Evolutionary conservation across 192 early-diverging fungal species (phyloP).

Genomic region (Geranomyces variabilis): DNA sequence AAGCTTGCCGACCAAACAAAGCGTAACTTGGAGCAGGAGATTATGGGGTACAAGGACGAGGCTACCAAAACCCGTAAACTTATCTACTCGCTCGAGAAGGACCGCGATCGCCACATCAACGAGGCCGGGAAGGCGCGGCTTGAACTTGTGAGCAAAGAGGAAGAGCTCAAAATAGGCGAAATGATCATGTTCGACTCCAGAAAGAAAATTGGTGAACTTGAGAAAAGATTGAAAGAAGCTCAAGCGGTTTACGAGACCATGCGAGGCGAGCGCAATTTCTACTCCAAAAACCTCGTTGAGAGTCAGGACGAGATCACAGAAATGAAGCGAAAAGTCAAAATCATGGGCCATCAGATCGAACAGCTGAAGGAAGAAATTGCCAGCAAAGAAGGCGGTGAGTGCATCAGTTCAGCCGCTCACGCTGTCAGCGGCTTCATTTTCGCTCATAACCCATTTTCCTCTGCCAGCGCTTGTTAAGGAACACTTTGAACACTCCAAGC

Average conservation of each 20-base stretch:
- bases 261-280: conserved; percentile 61
- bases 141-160: conserved; percentile 45
- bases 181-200: conserved; percentile 61
- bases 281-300: conserved; percentile 64
- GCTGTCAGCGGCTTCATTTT: neutral
- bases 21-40: conserved; percentile 64
- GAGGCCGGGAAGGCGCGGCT: conserved; percentile 40
- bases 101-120: conserved; percentile 57
- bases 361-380: conserved; percentile 67
- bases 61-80: conserved; percentile 67
- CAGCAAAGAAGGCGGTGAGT: conserved; percentile 56
- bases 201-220: conserved; percentile 62
- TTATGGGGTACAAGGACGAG: conserved; percentile 62
- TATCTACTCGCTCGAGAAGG: conserved; percentile 64
- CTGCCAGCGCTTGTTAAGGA: conserved; percentile 57
- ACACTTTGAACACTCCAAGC: conserved; percentile 61
- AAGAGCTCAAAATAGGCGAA: conserved; percentile 65
- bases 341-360: conserved; percentile 65
- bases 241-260: conserved; percentile 64
- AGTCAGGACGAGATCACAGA: conserved; percentile 65
- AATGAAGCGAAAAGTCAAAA: conserved; percentile 65
- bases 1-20: conserved; percentile 65
- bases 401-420: neutral
- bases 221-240: conserved; percentile 63
- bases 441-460: neutral